Base-by-base conservation (phyloP, 1,284 basidiomycete genomes). In the Puccinia coronata region DNA sequence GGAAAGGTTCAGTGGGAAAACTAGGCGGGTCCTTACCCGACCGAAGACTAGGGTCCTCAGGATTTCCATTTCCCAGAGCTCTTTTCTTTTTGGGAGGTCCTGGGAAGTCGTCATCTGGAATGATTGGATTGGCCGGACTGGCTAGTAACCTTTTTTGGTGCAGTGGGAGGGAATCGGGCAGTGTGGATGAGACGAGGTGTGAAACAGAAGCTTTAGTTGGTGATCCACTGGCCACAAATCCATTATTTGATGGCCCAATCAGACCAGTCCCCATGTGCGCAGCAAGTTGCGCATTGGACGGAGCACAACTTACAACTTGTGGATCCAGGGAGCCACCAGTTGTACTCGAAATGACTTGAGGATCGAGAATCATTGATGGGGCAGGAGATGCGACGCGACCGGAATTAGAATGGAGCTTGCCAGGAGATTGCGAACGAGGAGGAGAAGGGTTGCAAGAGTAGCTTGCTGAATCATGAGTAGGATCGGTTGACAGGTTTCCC, bases 51-150 rank as follows among this genome's bases (percentile, higher is more conserved):
- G 25, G 34, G 16, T 47, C 57, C 61, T 59, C 51, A 9, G 41
- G 4, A 36, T 28, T 57, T 39, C 39, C 57, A 61, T 55, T 57
- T 75, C 53, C 53, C 20, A 76, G 57, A 18, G 74, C 59, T 47
- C 74, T 39, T 76, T 39, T 76, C 59, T 76, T 76, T 63, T 65
- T 76, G 28, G 74, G 74, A 25, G 74, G 61, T 49, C 74, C 61
- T 34, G 59, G 41, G 23, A 61, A 43, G 28, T 63, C 74, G 20
- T 76, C 61, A 34, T 61, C 59, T 65, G 31, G 16, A 65, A 12
- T 28, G 28, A 76, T 65, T 34, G 59, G 47, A 51, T 61, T 65
- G 16, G 55, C 41, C 36, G 74, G 59, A 36, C 57, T 74, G 23
- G 53, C 57, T n/a, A 74, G 28, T 18, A 59, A 47, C 57, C 72